Conservation (phyloP, 768 basidiomycete genomes). For the Lactifluus rugatus region DNA sequence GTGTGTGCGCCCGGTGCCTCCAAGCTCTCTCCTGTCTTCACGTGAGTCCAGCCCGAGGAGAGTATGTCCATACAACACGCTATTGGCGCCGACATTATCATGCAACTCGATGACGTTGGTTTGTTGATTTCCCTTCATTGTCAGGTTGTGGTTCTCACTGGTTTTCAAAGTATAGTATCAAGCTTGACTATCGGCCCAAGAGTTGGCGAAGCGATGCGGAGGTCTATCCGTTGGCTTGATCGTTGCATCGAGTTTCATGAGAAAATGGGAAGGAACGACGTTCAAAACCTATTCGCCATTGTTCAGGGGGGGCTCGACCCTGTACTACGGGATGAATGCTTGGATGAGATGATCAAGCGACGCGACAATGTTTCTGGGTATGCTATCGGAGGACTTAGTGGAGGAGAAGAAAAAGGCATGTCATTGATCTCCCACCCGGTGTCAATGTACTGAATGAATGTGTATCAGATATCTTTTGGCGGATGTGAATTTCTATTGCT, state of each 20-base stretch:
- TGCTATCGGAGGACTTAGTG: slow-evolving; percentile 84
- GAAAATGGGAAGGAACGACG: slow-evolving; percentile 48
- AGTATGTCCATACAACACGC: slow-evolving; percentile 85
- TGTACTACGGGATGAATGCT: slow-evolving; percentile 59
- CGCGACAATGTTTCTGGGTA: slow-evolving; percentile 76
- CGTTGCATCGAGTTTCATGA: slow-evolving; percentile 74
- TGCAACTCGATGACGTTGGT: slow-evolving; percentile 93
- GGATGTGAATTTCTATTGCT: slow-evolving; percentile 42
- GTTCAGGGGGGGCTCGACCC: slow-evolving; percentile 81
- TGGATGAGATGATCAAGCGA: slow-evolving; percentile 74
- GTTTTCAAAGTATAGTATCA: slow-evolving; percentile 49
- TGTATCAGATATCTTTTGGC: slow-evolving; percentile 67
- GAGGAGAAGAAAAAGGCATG: slow-evolving; percentile 84
- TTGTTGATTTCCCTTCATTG: background rate
- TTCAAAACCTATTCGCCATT: slow-evolving; percentile 85
- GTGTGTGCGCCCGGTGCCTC: slow-evolving; percentile 29
- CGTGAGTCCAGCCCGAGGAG: slow-evolving; percentile 62
- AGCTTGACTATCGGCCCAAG: slow-evolving; percentile 73
- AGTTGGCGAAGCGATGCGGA: slow-evolving; percentile 80
- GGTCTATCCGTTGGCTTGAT: slow-evolving; percentile 86
- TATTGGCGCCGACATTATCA: slow-evolving; percentile 89
- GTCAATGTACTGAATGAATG: background rate
- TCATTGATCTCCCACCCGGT: background rate
- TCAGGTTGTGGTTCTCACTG: background rate
- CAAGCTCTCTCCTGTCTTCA: background rate